phyloP scores from a whole-genome alignment of 2,329 filamentous ascomycete species.

The Incumbomyces lentus region DNA sequence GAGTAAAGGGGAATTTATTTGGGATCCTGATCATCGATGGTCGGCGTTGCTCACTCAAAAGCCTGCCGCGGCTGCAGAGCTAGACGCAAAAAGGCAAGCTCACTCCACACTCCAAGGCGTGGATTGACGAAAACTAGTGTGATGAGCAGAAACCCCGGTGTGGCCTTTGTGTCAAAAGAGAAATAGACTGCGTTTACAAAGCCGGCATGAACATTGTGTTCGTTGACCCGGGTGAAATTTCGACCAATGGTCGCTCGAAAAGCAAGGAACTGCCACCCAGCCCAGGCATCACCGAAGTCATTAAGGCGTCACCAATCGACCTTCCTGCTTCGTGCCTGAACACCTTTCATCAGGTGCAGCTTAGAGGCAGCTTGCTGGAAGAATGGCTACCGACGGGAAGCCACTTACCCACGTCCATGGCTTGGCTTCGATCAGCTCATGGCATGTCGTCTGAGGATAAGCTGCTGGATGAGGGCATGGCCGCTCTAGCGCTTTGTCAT shows the following conservation, averaged over 20 bases:
- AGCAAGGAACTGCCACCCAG: background rate
- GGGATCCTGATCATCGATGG: background rate
- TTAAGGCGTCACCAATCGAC: background rate
- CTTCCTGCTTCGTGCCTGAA: conserved; percentile 4
- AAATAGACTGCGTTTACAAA: conserved; percentile 7
- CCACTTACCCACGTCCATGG: background rate
- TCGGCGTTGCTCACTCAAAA: conserved; percentile 5
- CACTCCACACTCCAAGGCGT: background rate
- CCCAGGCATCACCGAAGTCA: background rate
- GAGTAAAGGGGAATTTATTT: no score
- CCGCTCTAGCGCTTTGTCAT: conserved; percentile 1
- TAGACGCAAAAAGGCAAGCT: conserved; percentile 6
- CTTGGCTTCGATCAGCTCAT: conserved; percentile 1
- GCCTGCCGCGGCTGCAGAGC: conserved; percentile 7
- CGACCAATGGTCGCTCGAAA: background rate
- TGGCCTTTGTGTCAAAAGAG: conserved; percentile 8
- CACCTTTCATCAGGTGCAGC: conserved; percentile 1
- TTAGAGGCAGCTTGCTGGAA: conserved; percentile 2
- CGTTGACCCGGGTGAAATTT: conserved; percentile 2
- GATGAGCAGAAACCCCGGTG: conserved; percentile 7
- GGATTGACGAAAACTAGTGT: conserved; percentile 2
- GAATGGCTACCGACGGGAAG: conserved; percentile 5
- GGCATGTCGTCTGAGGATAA: background rate
- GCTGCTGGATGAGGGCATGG: conserved; percentile 3
- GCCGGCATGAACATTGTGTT: conserved; percentile 5